These are phyloP conservation scores for Aspergillus baeticus DNA, from an alignment of 495 filamentous ascomycete genomes.

Conservation along the genomic window DNA sequence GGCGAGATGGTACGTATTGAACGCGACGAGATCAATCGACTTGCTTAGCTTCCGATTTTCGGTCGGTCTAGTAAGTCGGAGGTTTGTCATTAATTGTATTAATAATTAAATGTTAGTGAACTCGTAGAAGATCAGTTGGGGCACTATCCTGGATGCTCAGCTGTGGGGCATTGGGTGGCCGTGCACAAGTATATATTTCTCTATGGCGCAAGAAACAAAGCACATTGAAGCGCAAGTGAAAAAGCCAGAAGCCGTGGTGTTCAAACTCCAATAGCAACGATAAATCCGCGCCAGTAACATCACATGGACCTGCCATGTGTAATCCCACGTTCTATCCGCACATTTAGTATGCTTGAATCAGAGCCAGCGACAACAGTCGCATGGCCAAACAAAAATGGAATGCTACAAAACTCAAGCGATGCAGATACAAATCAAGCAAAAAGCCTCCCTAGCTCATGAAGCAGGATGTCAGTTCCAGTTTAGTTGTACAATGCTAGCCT, in stretches of 20 bases:
- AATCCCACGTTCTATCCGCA: slow-evolving; percentile 8
- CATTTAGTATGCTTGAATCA: slow-evolving; percentile 3
- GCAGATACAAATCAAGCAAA: slow-evolving; percentile 11
- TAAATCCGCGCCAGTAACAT: not conserved
- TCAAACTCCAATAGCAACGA: not conserved
- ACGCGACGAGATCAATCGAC: not conserved
- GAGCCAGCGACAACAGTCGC: not conserved
- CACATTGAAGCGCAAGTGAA: too few species aligned
- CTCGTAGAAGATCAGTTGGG: too few species aligned
- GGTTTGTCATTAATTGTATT: too few species aligned
- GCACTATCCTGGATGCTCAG: too few species aligned
- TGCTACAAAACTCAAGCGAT: not conserved
- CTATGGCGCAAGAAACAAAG: too few species aligned
- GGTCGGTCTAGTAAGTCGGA: too few species aligned
- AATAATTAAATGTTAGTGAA: too few species aligned
- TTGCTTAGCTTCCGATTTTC: too few species aligned
- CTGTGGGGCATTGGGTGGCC: too few species aligned
- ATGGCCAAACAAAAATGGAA: not conserved
- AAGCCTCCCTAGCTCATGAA: slow-evolving; percentile 3
- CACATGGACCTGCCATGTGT: slow-evolving; percentile 15
- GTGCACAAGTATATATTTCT: too few species aligned
- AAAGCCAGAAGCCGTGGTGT: not conserved
- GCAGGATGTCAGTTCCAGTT: not conserved
- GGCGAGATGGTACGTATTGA: not conserved
- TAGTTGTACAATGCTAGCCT: slow-evolving; percentile 6